A percentile compares a stretch with the other conserved stretches of the same genome.
These are phyloP conservation scores for Hypoxylon sp. DNA, from an alignment of 2,329 filamentous ascomycete genomes.

Conservation along the genomic window DNA sequence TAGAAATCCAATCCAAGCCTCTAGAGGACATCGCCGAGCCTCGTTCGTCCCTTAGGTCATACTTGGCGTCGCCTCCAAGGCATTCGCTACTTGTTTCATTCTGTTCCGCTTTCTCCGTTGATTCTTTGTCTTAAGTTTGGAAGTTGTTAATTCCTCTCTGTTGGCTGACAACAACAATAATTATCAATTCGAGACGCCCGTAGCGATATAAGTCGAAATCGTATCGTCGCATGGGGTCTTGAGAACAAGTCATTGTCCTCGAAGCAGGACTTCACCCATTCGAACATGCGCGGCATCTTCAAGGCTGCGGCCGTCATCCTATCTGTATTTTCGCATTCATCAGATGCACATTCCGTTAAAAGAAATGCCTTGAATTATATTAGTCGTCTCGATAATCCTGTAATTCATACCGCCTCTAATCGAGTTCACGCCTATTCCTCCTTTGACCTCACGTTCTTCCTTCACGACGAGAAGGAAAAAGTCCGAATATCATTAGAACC, in stretches of 20 bases:
- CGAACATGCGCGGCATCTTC: constrained; percentile 53
- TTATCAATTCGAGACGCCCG: constrained; percentile 30
- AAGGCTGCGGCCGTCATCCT: constrained; percentile 50
- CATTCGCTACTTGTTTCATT: constrained; percentile 32
- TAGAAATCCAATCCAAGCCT: constrained; percentile 37
- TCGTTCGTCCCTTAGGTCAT: constrained; percentile 17
- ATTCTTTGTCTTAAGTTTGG: constrained; percentile 24
- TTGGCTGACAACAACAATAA: constrained; percentile 15
- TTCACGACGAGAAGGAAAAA: constrained; percentile 76
- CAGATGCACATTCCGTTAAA: constrained; percentile 76
- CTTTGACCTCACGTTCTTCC: constrained; percentile 87
- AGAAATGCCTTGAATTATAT: constrained; percentile 84
- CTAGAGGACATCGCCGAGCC: constrained; percentile 31
- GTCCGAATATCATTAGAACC: constrained; percentile 87
- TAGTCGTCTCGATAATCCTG: constrained; percentile 78
- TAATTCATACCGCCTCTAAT: constrained; percentile 83
- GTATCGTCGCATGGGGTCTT: constrained; percentile 50
- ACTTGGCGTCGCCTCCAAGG: constrained; percentile 20
- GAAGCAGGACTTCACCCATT: constrained; percentile 42
- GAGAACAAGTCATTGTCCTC: constrained; percentile 45
- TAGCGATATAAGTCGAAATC: constrained; percentile 22
- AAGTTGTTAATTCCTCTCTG: constrained; percentile 18
- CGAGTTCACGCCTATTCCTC: constrained; percentile 83
- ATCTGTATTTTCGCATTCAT: constrained; percentile 52
- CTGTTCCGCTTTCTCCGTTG: constrained; percentile 30